Evolutionary conservation across 2,329 filamentous ascomycete species (phyloP), one percentile per base, ranked within the genome.

Genomic region (Arthrobotrys pseudoclavata): DNA sequence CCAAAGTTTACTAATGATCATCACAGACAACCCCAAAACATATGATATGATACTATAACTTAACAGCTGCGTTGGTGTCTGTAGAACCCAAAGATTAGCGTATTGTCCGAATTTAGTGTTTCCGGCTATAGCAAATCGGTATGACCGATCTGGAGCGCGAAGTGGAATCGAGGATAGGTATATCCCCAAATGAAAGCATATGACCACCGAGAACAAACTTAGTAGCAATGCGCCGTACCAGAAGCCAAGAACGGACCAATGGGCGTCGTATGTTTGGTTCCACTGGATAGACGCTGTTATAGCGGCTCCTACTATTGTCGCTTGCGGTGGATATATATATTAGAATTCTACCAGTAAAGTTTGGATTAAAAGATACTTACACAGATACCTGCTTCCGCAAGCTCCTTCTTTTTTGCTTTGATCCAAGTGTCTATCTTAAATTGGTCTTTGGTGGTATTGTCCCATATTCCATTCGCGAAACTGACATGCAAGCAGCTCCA

Each of bases 31-130:
- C 12, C 55, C 55, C 34, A 42, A 3, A 10, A 60, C 15, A 26
- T 60, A 60, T 4, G 55, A 60, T 40, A 60, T 60, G 3, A 60
- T 60, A 10, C 55, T 60, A 42, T 60, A 60, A 12, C 55, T 60
- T 7, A 60, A 42, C 12, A 60, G 10, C 34, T 42, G 34, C 1
- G 55, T 60, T 4, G 55, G 55, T n/a, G 55, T 42, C 20, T 60
- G 55, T 60, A 60, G 12, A n/a, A 60, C 5, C 55, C 55, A 60
- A 22, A 60, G 55, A 60, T 34, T 60, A 9, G 34, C 18, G 18
- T 42, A 60, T 60, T 20, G 9, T 60, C 34, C 55, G 10, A 60
- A n/a, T n/a, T 40, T 60, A 15, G 18, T 26, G 1, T 60, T 9
- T 4, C 31, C 20, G 12, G 34, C 34, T n/a, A 60, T 40, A 6